phyloP scores from a whole-genome alignment of 176 grass and related monocot species.

The Cymbopogon citratus region DNA sequence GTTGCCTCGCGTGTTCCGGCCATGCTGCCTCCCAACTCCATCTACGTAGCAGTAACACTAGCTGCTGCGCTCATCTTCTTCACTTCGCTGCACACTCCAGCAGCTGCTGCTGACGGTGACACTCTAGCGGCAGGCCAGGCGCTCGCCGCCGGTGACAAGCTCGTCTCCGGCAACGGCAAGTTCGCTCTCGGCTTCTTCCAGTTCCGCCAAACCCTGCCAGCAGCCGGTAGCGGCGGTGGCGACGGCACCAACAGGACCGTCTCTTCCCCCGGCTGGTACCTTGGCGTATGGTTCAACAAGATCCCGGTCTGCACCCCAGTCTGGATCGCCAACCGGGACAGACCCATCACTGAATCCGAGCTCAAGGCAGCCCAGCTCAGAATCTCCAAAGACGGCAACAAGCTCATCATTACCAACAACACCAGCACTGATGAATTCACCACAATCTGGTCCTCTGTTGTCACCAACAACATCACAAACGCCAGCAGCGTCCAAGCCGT shows the following conservation, averaged over 20 bases:
- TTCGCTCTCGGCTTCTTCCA: constrained; percentile 55
- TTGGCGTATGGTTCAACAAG: not conserved
- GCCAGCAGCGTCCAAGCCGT: not conserved
- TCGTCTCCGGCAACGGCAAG: constrained; percentile 21
- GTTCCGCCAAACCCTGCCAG: not conserved
- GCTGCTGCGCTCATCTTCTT: no score
- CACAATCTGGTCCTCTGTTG: not conserved
- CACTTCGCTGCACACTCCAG: not conserved
- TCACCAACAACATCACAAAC: not conserved
- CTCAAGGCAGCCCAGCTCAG: not conserved
- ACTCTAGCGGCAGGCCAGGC: not conserved
- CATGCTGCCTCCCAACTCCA: no score
- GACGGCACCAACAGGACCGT: not conserved
- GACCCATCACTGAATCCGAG: not conserved
- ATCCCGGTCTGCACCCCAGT: not conserved
- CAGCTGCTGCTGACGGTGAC: not conserved
- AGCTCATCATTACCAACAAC: not conserved
- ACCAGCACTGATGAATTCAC: not conserved
- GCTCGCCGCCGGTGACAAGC: not conserved
- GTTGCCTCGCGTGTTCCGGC: no score
- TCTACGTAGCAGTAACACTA: no score
- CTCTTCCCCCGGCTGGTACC: not conserved
- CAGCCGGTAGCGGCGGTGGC: not conserved
- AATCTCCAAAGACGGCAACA: not conserved
- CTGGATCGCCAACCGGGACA: not conserved